These are phyloP conservation scores for Arachis stenosperma DNA, from an alignment of 306 rosid genomes.

Conservation along the genomic window DNA sequence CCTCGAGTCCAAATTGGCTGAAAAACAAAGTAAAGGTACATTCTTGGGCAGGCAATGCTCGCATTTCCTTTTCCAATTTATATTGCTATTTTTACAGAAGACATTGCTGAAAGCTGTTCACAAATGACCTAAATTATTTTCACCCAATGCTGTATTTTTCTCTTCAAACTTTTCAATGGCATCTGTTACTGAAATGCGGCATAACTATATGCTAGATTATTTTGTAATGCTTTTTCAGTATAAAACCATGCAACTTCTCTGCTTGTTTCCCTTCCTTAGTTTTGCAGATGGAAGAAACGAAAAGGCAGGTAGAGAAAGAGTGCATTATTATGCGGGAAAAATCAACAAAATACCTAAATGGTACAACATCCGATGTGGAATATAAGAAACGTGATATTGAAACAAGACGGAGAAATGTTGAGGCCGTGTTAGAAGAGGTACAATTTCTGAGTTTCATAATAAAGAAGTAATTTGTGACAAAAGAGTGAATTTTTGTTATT, in stretches of 20 bases:
- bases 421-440: slow-evolving; percentile 71
- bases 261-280: slow-evolving; percentile 46
- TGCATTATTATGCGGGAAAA: slow-evolving; percentile 55
- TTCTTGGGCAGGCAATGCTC: slow-evolving; percentile 36
- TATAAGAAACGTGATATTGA: slow-evolving; percentile 63
- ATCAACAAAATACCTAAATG: slow-evolving; percentile 53
- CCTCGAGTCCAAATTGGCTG: slow-evolving; percentile 75
- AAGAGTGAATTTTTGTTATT: slow-evolving; percentile 30
- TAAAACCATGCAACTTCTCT: slow-evolving; percentile 8
- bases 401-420: slow-evolving; percentile 66
- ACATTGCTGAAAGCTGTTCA: slow-evolving; percentile 16
- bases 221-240: neutral
- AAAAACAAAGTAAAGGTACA: slow-evolving; percentile 70
- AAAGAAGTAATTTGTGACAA: neutral
- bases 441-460: slow-evolving; percentile 14
- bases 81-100: neutral
- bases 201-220: neutral
- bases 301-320: slow-evolving; percentile 66
- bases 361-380: slow-evolving; percentile 60
- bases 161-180: neutral
- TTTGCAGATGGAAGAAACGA: slow-evolving; percentile 59
- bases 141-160: slow-evolving; percentile 12
- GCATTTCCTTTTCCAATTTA: neutral
- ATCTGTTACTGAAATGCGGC: slow-evolving; percentile 8
- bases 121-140: slow-evolving; percentile 8